phyloP scores from a whole-genome alignment of 768 basidiomycete species.

The Clitopilus passeckerianus region DNA sequence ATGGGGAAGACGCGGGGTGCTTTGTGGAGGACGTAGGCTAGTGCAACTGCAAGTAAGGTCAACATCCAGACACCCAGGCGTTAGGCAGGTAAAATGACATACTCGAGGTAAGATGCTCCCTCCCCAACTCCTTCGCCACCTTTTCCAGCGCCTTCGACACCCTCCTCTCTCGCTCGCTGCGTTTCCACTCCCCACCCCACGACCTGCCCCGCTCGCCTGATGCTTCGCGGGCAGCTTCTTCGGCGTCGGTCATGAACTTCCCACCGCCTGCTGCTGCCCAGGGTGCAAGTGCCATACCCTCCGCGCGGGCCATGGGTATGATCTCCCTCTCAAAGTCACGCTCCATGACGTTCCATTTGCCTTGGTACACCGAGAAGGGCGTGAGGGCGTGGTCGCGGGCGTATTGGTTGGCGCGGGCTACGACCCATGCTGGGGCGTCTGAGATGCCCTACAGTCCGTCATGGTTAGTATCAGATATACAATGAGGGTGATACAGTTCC shows the following conservation, averaged over 20 bases:
- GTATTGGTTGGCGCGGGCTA: slow-evolving; percentile 4
- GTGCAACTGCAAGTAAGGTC: slow-evolving; percentile 28
- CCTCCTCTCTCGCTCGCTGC: slow-evolving; percentile 36
- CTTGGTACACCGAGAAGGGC: slow-evolving; percentile 7
- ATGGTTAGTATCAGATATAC: not conserved
- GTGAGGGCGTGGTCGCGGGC: slow-evolving; percentile 8
- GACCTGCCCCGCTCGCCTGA: slow-evolving; percentile 36
- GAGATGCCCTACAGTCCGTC: slow-evolving; percentile 4
- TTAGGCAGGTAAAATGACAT: slow-evolving; percentile 6
- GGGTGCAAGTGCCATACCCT: slow-evolving; percentile 24
- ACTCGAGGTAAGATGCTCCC: slow-evolving; percentile 43
- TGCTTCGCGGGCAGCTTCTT: slow-evolving; percentile 20
- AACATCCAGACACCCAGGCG: not conserved
- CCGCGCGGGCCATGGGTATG: slow-evolving; percentile 10
- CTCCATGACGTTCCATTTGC: slow-evolving; percentile 8
- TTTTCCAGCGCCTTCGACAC: slow-evolving; percentile 41
- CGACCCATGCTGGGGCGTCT: slow-evolving; percentile 6
- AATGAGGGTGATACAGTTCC: not conserved
- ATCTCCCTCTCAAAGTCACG: slow-evolving; percentile 11
- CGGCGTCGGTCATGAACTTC: slow-evolving; percentile 54
- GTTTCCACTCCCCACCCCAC: slow-evolving; percentile 32
- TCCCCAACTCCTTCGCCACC: slow-evolving; percentile 45
- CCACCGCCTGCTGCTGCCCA: slow-evolving; percentile 28
- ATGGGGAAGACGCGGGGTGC: slow-evolving; percentile 48
- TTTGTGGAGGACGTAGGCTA: slow-evolving; percentile 52